Evolutionary conservation across 2,329 filamentous ascomycete species (phyloP), one percentile per base, ranked within the genome.

Genomic region (Pseudogymnoascus sp.): DNA sequence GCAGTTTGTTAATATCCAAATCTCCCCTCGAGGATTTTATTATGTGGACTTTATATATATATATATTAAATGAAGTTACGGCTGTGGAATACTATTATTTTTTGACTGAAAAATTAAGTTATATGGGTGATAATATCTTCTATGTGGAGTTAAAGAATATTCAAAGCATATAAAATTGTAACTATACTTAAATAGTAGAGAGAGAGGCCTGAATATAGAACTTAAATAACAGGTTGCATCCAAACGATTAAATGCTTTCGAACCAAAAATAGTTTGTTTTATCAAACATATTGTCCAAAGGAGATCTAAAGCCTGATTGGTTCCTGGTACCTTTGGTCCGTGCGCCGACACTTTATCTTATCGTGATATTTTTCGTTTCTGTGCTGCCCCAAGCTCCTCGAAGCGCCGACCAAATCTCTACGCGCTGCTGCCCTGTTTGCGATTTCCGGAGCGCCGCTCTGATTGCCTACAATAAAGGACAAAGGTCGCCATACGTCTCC

Each of bases 11-110:
- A 15, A 52, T 52, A 31, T 52, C 45, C n/a, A 52, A 52, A 52
- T 52, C 45, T 52, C 45, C 45, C 45, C 45, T 52, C 45, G 45
- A 52, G 45, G 45, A 52, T 52, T 52, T 52, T 52, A 52, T 31
- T 52, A 31, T 13, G 8, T 31, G 27, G 45, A 31, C n/a, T 10
- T 31, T 31, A 48, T 48, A n/a, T 52, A 52, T 52, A 52, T 52
- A 31, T 52, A 52, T 29, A 48, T n/a, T 52, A 52, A 52, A 52
- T 29, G 45, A 52, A 52, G n/a, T 31, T 52, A 52, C 27, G 27
- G 27, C 27, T 15, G 15, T 52, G 13, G 13, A 52, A 52, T 15
- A 31, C 1, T 52, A 31, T 10, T 9, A 29, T 15, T 12, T 52
- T 31, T 31, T 31, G 13, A 8, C 1, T 31, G 4, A 1, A 52